Conservation (phyloP, 2,329 filamentous ascomycete species). For the Aspergillus sp. region DNA sequence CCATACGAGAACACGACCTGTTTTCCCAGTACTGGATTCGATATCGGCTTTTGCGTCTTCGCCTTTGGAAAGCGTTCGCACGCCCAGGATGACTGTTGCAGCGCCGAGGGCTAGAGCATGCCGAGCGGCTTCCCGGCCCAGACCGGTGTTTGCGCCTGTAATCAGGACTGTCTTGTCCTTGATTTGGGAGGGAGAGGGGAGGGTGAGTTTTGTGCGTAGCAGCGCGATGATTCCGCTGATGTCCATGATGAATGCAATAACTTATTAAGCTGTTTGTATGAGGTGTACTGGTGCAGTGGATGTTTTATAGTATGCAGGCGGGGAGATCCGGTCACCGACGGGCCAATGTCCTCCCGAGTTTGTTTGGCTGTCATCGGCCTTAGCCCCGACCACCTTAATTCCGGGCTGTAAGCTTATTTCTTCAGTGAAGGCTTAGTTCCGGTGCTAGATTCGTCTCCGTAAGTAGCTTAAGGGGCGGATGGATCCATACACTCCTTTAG, state of each 20-base stretch:
- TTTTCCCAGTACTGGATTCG: slow-evolving; percentile 22
- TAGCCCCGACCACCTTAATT: too few relatives aligned
- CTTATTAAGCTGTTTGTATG: not conserved
- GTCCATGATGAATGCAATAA: not conserved
- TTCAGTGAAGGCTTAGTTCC: too few relatives aligned
- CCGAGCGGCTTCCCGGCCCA: slow-evolving; percentile 50
- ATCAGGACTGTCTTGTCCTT: slow-evolving; percentile 12
- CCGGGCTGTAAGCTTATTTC: too few relatives aligned
- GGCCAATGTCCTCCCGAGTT: not conserved
- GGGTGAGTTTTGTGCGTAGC: not conserved
- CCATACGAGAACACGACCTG: slow-evolving; percentile 44
- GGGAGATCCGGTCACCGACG: not conserved
- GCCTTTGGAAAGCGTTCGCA: slow-evolving; percentile 44
- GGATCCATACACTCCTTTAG: too few relatives aligned
- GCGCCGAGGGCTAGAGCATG: slow-evolving; percentile 44
- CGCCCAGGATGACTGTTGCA: slow-evolving; percentile 45
- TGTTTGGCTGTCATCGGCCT: not conserved
- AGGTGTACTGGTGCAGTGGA: not conserved
- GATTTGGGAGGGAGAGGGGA: not conserved
- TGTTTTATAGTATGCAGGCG: not conserved
- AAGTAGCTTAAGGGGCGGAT: too few relatives aligned
- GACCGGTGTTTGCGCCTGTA: slow-evolving; percentile 17
- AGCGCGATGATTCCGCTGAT: slow-evolving; percentile 1
- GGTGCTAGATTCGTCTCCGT: too few relatives aligned
- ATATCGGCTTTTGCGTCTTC: slow-evolving; percentile 46